These are phyloP conservation scores for Wallacemonas sp. DNA, from an alignment of 208 protist genomes.

Conservation along the genomic window DNA sequence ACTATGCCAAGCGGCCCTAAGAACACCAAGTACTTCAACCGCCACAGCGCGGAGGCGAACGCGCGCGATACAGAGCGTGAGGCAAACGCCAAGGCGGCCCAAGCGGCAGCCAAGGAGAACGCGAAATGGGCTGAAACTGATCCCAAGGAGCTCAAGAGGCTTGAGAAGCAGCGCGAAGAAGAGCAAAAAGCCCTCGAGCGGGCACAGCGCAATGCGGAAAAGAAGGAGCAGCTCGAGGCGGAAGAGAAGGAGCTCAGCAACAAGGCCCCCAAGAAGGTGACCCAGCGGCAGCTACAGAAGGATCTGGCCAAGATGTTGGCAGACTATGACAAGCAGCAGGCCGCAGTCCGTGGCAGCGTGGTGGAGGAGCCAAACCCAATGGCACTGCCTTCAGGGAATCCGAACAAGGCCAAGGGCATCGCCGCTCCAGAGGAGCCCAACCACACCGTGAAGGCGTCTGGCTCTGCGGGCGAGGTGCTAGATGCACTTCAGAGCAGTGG, in stretches of 20 bases:
- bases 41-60: slow-evolving; percentile 81
- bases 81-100: slow-evolving; percentile 25
- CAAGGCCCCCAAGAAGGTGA: slow-evolving; percentile 75
- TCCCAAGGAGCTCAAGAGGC: slow-evolving; percentile 49
- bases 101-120: slow-evolving; percentile 55
- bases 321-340: slow-evolving; percentile 75
- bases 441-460: slow-evolving; percentile 32
- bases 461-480: slow-evolving; percentile 44
- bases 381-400: slow-evolving; percentile 43
- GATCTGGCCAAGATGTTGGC: slow-evolving; percentile 82
- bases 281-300: slow-evolving; percentile 79
- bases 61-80: slow-evolving; percentile 65
- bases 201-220: slow-evolving; percentile 54
- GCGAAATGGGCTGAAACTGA: slow-evolving; percentile 77
- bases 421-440: slow-evolving; percentile 15
- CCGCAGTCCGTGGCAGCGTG: slow-evolving; percentile 35
- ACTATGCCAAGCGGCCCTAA: slow-evolving; percentile 87
- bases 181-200: slow-evolving; percentile 58
- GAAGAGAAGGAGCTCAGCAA: slow-evolving; percentile 67
- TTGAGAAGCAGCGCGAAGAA: slow-evolving; percentile 64
- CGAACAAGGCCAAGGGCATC: slow-evolving; percentile 39
- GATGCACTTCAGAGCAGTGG: slow-evolving; percentile 33
- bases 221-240: slow-evolving; percentile 63
- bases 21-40: slow-evolving; percentile 84
- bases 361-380: slow-evolving; percentile 22